A percentile compares a stretch with the other conserved stretches of the same genome.
Conservation (phyloP, 2,329 filamentous ascomycete species). For the Kalaharituber pfeilii region DNA sequence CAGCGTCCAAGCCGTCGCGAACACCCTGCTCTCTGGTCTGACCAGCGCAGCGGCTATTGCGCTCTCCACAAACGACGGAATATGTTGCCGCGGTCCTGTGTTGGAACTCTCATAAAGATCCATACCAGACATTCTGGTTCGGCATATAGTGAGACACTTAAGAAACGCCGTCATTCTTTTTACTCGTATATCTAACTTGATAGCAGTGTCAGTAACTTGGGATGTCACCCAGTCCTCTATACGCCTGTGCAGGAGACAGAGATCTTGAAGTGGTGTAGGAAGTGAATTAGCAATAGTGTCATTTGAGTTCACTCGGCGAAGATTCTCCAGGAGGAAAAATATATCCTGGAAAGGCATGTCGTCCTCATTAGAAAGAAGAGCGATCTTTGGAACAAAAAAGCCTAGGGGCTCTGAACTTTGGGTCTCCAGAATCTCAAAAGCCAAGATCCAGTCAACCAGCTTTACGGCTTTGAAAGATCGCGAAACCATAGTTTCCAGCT, state of each 20-base stretch:
- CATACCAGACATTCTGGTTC: conserved; percentile 22
- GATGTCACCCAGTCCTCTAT: conserved; percentile 22
- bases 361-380: conserved; percentile 21
- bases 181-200: conserved; percentile 20
- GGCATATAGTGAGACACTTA: conserved; percentile 21
- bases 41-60: conserved; percentile 22
- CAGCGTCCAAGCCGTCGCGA: conserved; percentile 21
- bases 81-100: conserved; percentile 18
- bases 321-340: conserved; percentile 21
- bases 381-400: conserved; percentile 22
- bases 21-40: conserved; percentile 22
- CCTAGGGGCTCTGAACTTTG: conserved; percentile 23
- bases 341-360: conserved; percentile 23
- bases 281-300: conserved; percentile 20
- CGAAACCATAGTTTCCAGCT: conserved; percentile 19
- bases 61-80: conserved; percentile 23
- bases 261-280: conserved; percentile 20
- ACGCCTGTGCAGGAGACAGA: conserved; percentile 20
- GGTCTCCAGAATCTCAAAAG: conserved; percentile 24
- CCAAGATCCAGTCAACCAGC: conserved; percentile 24
- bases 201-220: conserved; percentile 19
- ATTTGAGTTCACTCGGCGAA: conserved; percentile 17
- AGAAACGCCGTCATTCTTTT: conserved; percentile 21
- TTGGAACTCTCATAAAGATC: conserved; percentile 22
- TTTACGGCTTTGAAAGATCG: conserved; percentile 20